A percentile compares a stretch with the other conserved stretches of the same genome.
phyloP scores from a whole-genome alignment of 805 yeast genomes.

The Kluyveromyces starmeri region DNA sequence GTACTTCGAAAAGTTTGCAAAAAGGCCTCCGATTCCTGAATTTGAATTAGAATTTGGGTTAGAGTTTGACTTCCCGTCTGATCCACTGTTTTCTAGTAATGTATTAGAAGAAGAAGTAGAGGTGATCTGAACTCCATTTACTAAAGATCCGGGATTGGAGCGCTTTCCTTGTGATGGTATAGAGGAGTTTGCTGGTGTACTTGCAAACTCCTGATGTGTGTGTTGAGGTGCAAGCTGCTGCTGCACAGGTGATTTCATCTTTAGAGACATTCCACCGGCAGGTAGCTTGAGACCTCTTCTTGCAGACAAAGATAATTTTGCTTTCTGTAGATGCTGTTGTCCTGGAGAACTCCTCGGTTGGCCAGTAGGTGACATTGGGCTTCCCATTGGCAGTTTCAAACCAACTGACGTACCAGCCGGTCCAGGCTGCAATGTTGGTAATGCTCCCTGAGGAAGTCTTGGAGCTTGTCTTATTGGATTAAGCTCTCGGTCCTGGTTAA shows the following conservation, averaged over 20 bases:
- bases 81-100: slow-evolving; percentile 23
- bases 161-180: slow-evolving; percentile 15
- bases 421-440: too few species aligned
- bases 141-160: slow-evolving; percentile 25
- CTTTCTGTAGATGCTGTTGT: slow-evolving; percentile 3
- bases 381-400: neutral
- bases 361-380: slow-evolving; percentile 32
- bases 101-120: slow-evolving; percentile 26
- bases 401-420: slow-evolving; percentile 11
- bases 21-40: slow-evolving; percentile 39
- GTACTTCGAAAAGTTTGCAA: slow-evolving; percentile 78
- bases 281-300: slow-evolving; percentile 74
- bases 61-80: slow-evolving; percentile 15
- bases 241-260: slow-evolving; percentile 14
- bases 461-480: slow-evolving; percentile 20
- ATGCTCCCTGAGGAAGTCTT: slow-evolving; percentile 7
- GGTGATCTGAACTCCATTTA: slow-evolving; percentile 25
- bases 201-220: slow-evolving; percentile 23
- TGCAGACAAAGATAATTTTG: slow-evolving; percentile 43
- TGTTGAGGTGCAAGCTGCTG: slow-evolving; percentile 13
- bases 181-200: slow-evolving; percentile 19
- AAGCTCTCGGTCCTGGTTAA: slow-evolving; percentile 23
- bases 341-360: slow-evolving; percentile 64
- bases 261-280: slow-evolving; percentile 28
- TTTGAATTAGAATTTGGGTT: slow-evolving; percentile 9